Conservation (phyloP, 371 early-diverging fungal species). For the Saksenaea oblongispora region DNA sequence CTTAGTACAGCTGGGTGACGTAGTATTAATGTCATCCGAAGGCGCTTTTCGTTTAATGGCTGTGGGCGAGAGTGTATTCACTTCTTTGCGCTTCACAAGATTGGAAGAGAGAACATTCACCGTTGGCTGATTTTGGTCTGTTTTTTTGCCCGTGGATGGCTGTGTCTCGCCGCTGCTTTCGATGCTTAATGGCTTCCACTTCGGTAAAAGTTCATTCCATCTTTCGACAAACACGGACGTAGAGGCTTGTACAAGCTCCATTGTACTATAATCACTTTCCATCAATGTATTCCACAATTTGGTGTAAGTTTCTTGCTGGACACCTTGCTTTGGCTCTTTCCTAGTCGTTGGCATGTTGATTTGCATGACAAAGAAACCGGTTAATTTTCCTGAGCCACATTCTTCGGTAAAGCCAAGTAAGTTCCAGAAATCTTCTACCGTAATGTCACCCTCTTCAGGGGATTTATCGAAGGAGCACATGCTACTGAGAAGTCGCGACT, state of each 20-base stretch:
- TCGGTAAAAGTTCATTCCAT: background rate
- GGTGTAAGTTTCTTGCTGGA: background rate
- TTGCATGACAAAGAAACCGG: conserved; percentile 59
- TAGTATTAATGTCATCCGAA: background rate
- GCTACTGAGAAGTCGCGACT: conserved; percentile 53
- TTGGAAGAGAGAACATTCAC: background rate
- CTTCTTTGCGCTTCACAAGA: background rate
- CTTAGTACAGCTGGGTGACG: background rate
- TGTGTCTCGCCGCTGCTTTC: background rate
- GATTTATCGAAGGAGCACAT: conserved; percentile 7
- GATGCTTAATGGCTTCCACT: background rate
- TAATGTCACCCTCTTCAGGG: conserved; percentile 26
- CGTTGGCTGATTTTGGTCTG: background rate
- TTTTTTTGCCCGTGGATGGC: background rate
- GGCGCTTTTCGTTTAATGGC: background rate
- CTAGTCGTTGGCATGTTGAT: background rate
- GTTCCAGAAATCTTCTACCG: conserved; percentile 65
- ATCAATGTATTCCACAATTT: background rate
- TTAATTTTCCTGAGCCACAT: conserved; percentile 70
- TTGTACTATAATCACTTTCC: background rate
- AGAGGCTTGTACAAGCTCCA: background rate
- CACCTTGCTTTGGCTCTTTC: background rate
- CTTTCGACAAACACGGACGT: background rate
- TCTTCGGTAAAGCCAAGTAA: conserved; percentile 74
- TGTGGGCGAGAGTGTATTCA: background rate